These are phyloP conservation scores for Macrophomina tecta DNA, from an alignment of 2,329 filamentous ascomycete species.

Conservation along the genomic window DNA sequence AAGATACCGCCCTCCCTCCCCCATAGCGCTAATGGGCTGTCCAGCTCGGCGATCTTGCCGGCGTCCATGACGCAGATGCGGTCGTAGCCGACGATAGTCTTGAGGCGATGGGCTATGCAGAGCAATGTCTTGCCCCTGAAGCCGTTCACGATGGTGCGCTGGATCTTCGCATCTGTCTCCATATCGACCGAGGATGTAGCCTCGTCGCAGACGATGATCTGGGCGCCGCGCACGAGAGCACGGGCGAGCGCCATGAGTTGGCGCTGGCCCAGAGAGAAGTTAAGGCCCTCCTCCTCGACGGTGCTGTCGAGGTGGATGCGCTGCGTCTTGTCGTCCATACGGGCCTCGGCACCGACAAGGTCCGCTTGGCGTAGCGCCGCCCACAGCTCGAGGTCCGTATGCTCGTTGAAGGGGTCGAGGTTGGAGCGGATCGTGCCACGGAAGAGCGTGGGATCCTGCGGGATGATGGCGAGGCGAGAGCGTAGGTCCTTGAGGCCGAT, in stretches of 20 bases:
- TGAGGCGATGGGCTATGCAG: conserved; percentile 89
- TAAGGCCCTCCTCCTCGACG: conserved; percentile 93
- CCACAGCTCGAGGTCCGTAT: conserved; percentile 80
- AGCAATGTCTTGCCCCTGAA: conserved; percentile 88
- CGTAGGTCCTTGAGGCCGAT: conserved; percentile 78
- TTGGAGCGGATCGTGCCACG: conserved; percentile 79
- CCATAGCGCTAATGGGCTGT: conserved; percentile 76
- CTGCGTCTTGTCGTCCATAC: conserved; percentile 52
- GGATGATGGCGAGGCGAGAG: conserved; percentile 79
- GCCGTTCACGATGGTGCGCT: conserved; percentile 81
- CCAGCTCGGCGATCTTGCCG: conserved; percentile 86
- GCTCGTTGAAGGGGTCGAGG: conserved; percentile 80
- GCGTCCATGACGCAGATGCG: conserved; percentile 96
- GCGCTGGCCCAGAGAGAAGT: conserved; percentile 93
- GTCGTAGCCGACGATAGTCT: conserved; percentile 93
- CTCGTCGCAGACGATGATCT: conserved; percentile 97
- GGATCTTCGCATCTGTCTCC: conserved; percentile 96
- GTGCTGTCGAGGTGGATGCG: conserved; percentile 81
- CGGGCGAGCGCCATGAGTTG: conserved; percentile 94
- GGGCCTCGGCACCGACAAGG: conserved; percentile 63
- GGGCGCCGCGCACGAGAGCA: conserved; percentile 83
- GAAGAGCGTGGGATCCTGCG: conserved; percentile 84
- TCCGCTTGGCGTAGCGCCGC: conserved; percentile 77
- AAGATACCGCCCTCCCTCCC: conserved; percentile 75
- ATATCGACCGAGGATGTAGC: conserved; percentile 93